Percentiles rank a stretch among this genome's conserved stretches.
Evolutionary conservation across 2,329 filamentous ascomycete genomes (phyloP).

Genomic region (Talaromyces sp.): DNA sequence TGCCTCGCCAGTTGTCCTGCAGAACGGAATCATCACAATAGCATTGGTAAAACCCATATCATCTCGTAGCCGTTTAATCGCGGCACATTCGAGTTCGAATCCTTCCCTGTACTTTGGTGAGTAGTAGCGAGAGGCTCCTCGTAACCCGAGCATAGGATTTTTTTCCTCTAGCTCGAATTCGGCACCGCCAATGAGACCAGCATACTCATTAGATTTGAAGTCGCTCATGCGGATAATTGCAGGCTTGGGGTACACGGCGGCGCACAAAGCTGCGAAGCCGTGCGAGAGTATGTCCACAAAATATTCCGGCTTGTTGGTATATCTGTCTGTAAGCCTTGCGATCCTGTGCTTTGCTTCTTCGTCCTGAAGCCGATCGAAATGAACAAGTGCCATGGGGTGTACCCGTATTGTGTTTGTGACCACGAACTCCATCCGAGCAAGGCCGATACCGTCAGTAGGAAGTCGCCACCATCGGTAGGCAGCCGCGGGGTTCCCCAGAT

Average conservation of each 20-base stretch:
- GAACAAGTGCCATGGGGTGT: slow-evolving; percentile 36
- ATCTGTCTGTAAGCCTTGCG: slow-evolving; percentile 25
- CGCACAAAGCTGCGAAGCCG: slow-evolving; percentile 36
- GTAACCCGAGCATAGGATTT: slow-evolving; percentile 42
- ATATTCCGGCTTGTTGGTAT: slow-evolving; percentile 34
- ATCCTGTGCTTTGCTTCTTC: slow-evolving; percentile 24
- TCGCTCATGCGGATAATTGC: slow-evolving; percentile 39
- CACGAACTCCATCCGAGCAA: slow-evolving; percentile 40
- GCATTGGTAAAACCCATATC: slow-evolving; percentile 36
- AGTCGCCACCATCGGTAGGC: slow-evolving; percentile 40
- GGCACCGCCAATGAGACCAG: slow-evolving; percentile 35
- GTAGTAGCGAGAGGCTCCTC: slow-evolving; percentile 40
- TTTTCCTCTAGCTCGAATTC: slow-evolving; percentile 39
- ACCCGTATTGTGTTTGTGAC: slow-evolving; percentile 35
- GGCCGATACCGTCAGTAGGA: slow-evolving; percentile 36
- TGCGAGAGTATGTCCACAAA: slow-evolving; percentile 36
- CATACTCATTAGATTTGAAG: slow-evolving; percentile 42
- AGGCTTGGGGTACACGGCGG: slow-evolving; percentile 36
- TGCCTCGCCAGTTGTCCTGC: slow-evolving; percentile 34
- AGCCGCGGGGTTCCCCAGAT: slow-evolving; percentile 35
- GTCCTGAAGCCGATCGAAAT: slow-evolving; percentile 30
- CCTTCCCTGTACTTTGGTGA: slow-evolving; percentile 36
- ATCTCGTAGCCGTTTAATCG: slow-evolving; percentile 36
- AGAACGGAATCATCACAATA: slow-evolving; percentile 38
- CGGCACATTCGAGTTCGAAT: slow-evolving; percentile 37